phyloP scores from a whole-genome alignment of 306 rosid species.

The Benincasa hispida region DNA sequence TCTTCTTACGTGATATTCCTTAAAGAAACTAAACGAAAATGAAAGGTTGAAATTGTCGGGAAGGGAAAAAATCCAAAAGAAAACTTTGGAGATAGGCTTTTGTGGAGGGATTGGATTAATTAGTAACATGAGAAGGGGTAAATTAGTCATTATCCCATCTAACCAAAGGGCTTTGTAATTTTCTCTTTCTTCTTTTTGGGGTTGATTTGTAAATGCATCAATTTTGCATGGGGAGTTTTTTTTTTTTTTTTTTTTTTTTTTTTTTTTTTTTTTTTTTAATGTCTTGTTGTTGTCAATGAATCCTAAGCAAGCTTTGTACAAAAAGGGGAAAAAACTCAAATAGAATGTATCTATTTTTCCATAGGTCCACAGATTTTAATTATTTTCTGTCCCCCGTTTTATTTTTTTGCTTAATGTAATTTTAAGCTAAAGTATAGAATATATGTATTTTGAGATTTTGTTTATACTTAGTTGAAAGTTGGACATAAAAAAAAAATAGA shows the following conservation, averaged over 20 bases:
- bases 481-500: too few species aligned
- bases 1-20: conserved; percentile 32
- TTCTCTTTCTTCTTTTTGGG: conserved; percentile 15
- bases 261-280: background rate
- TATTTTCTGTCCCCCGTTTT: background rate
- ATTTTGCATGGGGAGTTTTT: conserved; percentile 20
- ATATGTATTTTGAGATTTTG: too few species aligned
- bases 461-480: too few species aligned
- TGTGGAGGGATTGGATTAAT: background rate
- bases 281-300: conserved; percentile 5
- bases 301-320: background rate
- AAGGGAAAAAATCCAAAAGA: background rate
- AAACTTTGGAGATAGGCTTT: background rate
- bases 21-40: conserved; percentile 14
- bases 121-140: background rate
- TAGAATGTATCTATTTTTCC: background rate
- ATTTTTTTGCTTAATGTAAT: too few species aligned
- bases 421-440: too few species aligned
- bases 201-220: conserved; percentile 30
- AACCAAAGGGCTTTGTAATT: background rate
- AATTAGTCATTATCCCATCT: background rate
- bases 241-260: too few species aligned
- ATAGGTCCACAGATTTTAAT: background rate
- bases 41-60: background rate
- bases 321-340: background rate